Conservation (phyloP, 1,284 basidiomycete genomes). For the Cerioporus squamosus region DNA sequence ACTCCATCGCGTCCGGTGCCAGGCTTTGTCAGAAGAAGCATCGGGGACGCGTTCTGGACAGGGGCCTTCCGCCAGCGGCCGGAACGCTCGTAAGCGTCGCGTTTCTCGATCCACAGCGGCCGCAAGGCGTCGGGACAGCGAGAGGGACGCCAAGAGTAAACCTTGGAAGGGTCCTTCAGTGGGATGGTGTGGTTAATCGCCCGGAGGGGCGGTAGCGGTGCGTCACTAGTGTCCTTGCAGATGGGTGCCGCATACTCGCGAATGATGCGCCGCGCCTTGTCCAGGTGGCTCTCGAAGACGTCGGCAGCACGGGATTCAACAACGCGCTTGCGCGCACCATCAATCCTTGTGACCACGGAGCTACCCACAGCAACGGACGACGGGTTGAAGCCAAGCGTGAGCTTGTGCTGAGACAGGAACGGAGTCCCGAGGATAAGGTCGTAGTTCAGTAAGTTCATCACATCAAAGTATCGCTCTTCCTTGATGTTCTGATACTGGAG, state of each 20-base stretch:
- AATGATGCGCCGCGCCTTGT: conserved; percentile 17
- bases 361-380: conserved; percentile 24
- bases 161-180: conserved; percentile 36
- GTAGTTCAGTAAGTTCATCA: conserved; percentile 29
- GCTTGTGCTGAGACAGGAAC: conserved; percentile 30
- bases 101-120: conserved; percentile 35
- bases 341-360: conserved; percentile 10
- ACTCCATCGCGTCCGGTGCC: conserved; percentile 22
- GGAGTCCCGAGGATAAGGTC: conserved; percentile 26
- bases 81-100: conserved; percentile 31
- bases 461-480: conserved; percentile 32
- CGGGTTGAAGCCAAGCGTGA: conserved; percentile 26
- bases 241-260: conserved; percentile 29
- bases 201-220: conserved; percentile 36
- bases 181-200: conserved; percentile 44
- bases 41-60: conserved; percentile 38
- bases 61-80: conserved; percentile 35
- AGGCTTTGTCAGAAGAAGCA: conserved; percentile 37
- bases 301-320: conserved; percentile 24
- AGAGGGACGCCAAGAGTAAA: conserved; percentile 36
- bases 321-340: conserved; percentile 13
- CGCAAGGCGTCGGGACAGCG: conserved; percentile 34
- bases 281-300: conserved; percentile 17
- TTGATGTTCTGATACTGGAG: conserved; percentile 36
- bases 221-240: conserved; percentile 33